A percentile compares a stretch with the other conserved stretches of the same genome.
These are phyloP conservation scores for Logfia minima DNA, from an alignment of 129 eudicot species.

Conservation along the genomic window DNA sequence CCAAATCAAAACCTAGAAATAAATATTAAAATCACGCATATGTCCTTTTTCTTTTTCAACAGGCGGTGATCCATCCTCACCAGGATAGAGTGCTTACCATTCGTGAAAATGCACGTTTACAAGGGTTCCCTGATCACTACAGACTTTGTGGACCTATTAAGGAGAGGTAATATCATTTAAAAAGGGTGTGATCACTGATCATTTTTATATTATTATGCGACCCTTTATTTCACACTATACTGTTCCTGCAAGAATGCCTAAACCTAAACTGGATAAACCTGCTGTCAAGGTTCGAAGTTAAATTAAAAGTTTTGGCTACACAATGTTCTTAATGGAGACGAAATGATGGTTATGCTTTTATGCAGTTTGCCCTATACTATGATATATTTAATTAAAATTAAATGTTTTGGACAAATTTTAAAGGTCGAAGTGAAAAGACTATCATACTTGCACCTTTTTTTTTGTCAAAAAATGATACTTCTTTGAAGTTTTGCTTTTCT, in stretches of 20 bases:
- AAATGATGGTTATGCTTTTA: not conserved
- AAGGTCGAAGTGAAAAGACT: not conserved
- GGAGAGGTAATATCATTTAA: constrained; percentile 47
- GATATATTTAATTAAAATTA: no score
- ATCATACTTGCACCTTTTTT: not conserved
- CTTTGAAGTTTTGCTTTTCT: not conserved
- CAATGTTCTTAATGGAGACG: not conserved
- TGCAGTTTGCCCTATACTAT: not conserved
- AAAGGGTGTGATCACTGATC: no score
- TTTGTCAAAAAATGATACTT: not conserved
- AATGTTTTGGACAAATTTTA: not conserved
- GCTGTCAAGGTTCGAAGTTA: not conserved
- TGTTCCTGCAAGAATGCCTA: no score
- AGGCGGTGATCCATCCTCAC: constrained; percentile 52
- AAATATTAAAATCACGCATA: not conserved
- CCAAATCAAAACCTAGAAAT: not conserved
- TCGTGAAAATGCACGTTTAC: constrained; percentile 73
- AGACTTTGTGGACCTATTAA: constrained; percentile 59
- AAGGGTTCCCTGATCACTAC: constrained; percentile 77
- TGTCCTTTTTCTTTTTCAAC: not conserved
- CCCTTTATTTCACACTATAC: no score
- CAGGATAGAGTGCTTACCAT: constrained; percentile 59
- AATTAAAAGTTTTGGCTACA: no score
- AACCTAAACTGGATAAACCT: not conserved
- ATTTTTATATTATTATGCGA: no score